Conservation (phyloP, 2,329 filamentous ascomycete genomes). For the Aspergillus glaucus region DNA sequence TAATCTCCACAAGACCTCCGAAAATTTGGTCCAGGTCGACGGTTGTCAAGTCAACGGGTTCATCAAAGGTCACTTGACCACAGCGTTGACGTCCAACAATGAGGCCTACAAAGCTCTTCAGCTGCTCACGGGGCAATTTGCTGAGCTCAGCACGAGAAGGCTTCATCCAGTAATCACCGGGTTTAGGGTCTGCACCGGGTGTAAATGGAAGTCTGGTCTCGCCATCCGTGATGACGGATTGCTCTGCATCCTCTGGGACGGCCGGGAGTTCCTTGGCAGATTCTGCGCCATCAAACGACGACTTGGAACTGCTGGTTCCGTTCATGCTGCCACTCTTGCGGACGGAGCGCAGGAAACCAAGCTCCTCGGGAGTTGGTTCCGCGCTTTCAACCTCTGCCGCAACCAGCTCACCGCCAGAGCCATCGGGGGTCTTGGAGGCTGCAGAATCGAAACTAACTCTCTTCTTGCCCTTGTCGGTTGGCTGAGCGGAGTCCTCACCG, state of each 20-base stretch:
- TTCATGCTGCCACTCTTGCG: constrained; percentile 44
- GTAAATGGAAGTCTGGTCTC: constrained; percentile 24
- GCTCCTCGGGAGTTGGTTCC: constrained; percentile 53
- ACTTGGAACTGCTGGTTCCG: constrained; percentile 30
- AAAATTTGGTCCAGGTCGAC: constrained; percentile 76
- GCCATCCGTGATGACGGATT: constrained; percentile 33
- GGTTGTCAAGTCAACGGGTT: constrained; percentile 72
- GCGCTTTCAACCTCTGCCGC: constrained; percentile 45
- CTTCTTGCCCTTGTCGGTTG: constrained; percentile 53
- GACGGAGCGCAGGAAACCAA: constrained; percentile 54
- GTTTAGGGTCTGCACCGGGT: constrained; percentile 44
- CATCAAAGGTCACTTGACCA: constrained; percentile 74
- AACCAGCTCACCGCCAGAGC: constrained; percentile 47
- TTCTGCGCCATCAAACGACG: constrained; percentile 48
- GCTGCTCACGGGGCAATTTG: constrained; percentile 72
- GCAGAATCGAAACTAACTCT: constrained; percentile 85
- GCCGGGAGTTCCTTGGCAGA: constrained; percentile 72
- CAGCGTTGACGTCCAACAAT: constrained; percentile 76
- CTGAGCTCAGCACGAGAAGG: constrained; percentile 69
- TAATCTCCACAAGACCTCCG: constrained; percentile 68
- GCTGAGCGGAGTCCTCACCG: constrained; percentile 35
- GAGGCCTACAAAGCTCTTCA: constrained; percentile 67
- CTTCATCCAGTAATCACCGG: constrained; percentile 81
- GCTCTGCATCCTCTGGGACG: constrained; percentile 57
- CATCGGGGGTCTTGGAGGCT: constrained; percentile 35